These are phyloP conservation scores for Suillus paluster DNA, from an alignment of 768 basidiomycete species.

Conservation along the genomic window DNA sequence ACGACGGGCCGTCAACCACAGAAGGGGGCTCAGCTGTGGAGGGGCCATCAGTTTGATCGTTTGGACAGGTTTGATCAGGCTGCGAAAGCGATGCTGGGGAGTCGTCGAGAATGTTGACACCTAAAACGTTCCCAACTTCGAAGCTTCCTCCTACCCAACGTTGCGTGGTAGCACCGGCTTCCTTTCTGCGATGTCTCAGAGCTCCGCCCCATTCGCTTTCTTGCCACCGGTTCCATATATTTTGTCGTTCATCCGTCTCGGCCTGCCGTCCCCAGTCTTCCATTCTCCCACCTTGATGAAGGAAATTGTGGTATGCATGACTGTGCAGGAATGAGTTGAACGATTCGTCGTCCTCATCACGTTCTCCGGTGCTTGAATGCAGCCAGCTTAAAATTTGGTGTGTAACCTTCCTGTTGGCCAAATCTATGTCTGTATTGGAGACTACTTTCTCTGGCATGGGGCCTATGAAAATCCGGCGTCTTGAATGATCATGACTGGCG, in stretches of 20 bases:
- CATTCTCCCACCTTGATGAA: slow-evolving; percentile 62
- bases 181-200: slow-evolving; percentile 39
- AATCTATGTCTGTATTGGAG: slow-evolving; percentile 41
- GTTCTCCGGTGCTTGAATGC: slow-evolving; percentile 21
- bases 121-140: slow-evolving; percentile 77
- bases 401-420: slow-evolving; percentile 29
- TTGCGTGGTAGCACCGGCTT: slow-evolving; percentile 31
- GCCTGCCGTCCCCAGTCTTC: slow-evolving; percentile 70
- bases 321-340: slow-evolving; percentile 51
- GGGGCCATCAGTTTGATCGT: slow-evolving; percentile 5
- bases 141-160: slow-evolving; percentile 78
- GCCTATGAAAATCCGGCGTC: slow-evolving; percentile 71
- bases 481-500: slow-evolving; percentile 33
- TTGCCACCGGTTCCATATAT: slow-evolving; percentile 64
- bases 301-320: slow-evolving; percentile 67
- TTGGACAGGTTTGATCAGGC: background rate
- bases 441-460: slow-evolving; percentile 72
- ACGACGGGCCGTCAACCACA: slow-evolving; percentile 11
- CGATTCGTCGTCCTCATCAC: slow-evolving; percentile 41
- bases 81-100: slow-evolving; percentile 1
- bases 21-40: background rate
- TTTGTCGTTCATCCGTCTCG: slow-evolving; percentile 54
- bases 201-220: slow-evolving; percentile 67
- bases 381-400: slow-evolving; percentile 29
- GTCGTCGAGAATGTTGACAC: slow-evolving; percentile 58